These are phyloP conservation scores for Plectosphaerella sp. DNA, from an alignment of 2,329 filamentous ascomycete genomes.

Conservation along the genomic window DNA sequence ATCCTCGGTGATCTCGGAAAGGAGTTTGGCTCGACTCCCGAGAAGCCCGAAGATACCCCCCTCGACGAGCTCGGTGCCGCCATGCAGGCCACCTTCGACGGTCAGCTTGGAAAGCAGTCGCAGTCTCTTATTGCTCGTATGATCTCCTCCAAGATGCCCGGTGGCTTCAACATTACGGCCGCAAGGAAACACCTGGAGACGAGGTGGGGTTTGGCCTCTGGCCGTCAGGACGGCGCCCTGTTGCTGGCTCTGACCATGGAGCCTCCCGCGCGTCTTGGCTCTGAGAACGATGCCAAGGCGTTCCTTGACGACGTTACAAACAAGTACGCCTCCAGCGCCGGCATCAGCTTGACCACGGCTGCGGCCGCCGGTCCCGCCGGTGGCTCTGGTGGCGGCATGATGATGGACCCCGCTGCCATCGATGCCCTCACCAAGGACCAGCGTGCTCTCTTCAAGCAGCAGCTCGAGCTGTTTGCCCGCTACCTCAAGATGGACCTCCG, in stretches of 20 bases:
- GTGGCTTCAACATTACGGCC: conserved; percentile 97
- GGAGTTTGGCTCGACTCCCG: conserved; percentile 95
- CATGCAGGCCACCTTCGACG: conserved; percentile 99
- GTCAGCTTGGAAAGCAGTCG: conserved; percentile 95
- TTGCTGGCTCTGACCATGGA: conserved; percentile 90
- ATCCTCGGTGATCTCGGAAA: conserved; percentile 97
- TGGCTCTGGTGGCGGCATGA: conserved; percentile 78
- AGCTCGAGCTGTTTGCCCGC: conserved; percentile 88
- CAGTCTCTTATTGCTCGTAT: conserved; percentile 88
- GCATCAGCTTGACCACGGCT: conserved; percentile 76
- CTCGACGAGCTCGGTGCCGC: conserved; percentile 91
- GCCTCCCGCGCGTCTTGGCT: conserved; percentile 79
- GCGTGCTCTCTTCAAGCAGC: conserved; percentile 93
- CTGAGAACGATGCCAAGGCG: conserved; percentile 85
- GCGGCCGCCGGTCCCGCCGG: conserved; percentile 69
- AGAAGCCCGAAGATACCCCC: conserved; percentile 97
- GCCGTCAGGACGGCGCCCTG: conserved; percentile 87
- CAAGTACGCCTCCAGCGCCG: conserved; percentile 81
- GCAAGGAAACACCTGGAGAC: conserved; percentile 94
- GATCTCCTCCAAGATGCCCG: conserved; percentile 98
- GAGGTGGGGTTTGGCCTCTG: conserved; percentile 81
- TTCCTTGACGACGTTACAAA: conserved; percentile 86
- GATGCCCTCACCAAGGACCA: conserved; percentile 98
- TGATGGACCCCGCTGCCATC: conserved; percentile 98
- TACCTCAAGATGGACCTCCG: conserved; percentile 97